These are phyloP conservation scores for Wolfiporia cocos DNA, from an alignment of 1,284 basidiomycete genomes.

Conservation along the genomic window DNA sequence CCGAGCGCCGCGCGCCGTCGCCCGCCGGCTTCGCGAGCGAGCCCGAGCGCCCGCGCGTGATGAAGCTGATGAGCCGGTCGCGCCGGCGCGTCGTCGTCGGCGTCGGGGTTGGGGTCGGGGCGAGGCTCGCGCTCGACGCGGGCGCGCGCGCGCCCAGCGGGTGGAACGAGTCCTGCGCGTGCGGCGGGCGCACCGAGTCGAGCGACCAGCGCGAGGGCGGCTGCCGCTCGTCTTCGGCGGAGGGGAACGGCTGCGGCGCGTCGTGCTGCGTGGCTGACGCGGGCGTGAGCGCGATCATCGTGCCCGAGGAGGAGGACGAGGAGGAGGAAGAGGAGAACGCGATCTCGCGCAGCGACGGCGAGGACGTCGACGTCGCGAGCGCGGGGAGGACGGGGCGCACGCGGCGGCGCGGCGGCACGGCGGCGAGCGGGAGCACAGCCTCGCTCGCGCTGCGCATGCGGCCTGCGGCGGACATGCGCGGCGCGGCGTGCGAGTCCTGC, in stretches of 20 bases:
- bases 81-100: slow-evolving; percentile 19
- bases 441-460: no score
- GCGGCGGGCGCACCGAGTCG: slow-evolving; percentile 22
- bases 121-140: no score
- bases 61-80: slow-evolving; percentile 26
- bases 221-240: slow-evolving; percentile 12
- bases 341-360: slow-evolving; percentile 22
- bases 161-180: slow-evolving; percentile 1
- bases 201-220: slow-evolving; percentile 27
- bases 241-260: no score
- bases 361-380: slow-evolving; percentile 23
- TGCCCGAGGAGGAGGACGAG: slow-evolving; percentile 1
- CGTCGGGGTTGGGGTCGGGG: slow-evolving; percentile 12
- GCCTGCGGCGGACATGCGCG: neutral
- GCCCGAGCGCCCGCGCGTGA: slow-evolving; percentile 23
- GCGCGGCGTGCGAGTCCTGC: no score
- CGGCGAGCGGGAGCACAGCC: no score
- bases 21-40: slow-evolving; percentile 20
- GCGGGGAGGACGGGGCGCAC: slow-evolving; percentile 18
- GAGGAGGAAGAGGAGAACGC: slow-evolving; percentile 15
- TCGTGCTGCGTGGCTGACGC: slow-evolving; percentile 12
- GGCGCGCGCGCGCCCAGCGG: neutral
- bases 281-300: slow-evolving; percentile 6
- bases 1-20: slow-evolving; percentile 4
- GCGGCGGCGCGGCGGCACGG: no score